Base-by-base conservation (phyloP, 1,284 basidiomycete genomes). In the Apiotrichum sp. region DNA sequence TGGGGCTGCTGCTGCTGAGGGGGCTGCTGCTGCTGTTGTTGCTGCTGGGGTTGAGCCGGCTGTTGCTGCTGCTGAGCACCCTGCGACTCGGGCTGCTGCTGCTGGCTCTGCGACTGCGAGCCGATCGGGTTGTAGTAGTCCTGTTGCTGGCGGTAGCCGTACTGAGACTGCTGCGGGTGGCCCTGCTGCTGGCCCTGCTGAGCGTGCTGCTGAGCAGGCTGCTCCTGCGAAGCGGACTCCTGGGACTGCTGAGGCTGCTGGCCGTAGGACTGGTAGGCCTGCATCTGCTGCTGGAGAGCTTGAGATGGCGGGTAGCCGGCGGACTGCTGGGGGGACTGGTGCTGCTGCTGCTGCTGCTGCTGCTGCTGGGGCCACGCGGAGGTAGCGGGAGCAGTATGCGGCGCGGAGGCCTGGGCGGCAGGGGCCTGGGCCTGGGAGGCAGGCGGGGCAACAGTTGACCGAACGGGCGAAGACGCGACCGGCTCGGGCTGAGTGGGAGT, bases 211-310 rank as follows among this genome's bases (percentile, higher is more conserved):
- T 60, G 58, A 32, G 29, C 34, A 16, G 34, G 6, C 1, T 6
- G 7, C 13, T 29, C 32, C 54, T 57, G 61, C 13, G 47, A 53
- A 14, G 62, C 58, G 16, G 62, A 60, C 32, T 62, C 62, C 42
- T 59, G 61, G 31, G 59, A 58, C 46, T 66, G 63, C 55, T 65
- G 65, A 38, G 67, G 66, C 39, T 61, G 58, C 42, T 66, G 66
- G 45, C 61, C 65, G 36, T 68, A 65, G 35, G 60, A 54, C 51
- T 70, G 68, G 58, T 70, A 67, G 32, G 69, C 62, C 65, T 70
- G 60, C 49, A 41, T 55, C 59, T 73, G 73, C 48, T 70, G 66
- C 62, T 70, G 70, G 22, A 68, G 66, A 4, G 67, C 65, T 36
- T 67, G 67, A 49, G 69, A 68, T 49, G 69, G 67, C 32, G 68